Conservation (phyloP, 768 basidiomycete species). For the Phylloporus rhodoxanthus region DNA sequence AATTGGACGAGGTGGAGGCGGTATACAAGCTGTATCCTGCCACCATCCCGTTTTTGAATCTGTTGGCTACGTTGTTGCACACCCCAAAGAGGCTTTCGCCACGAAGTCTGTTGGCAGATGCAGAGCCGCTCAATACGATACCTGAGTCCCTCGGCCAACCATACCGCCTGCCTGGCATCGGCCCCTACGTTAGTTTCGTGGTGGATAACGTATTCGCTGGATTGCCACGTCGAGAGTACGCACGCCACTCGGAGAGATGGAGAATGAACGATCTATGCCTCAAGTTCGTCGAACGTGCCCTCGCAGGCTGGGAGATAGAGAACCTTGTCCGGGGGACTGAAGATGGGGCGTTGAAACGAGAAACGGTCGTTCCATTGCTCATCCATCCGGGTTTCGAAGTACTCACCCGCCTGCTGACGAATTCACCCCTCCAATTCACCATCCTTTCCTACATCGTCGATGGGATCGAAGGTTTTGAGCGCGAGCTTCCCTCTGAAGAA, state of each 20-base stretch:
- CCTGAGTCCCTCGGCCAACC: constrained; percentile 77
- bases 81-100: constrained; percentile 68
- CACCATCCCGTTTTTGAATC: constrained; percentile 80
- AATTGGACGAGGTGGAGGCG: constrained; percentile 84
- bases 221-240: constrained; percentile 69
- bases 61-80: constrained; percentile 79
- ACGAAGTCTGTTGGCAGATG: constrained; percentile 52
- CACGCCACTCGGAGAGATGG: constrained; percentile 75
- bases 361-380: constrained; percentile 50
- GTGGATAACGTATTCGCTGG: constrained; percentile 84
- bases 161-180: constrained; percentile 74
- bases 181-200: constrained; percentile 80
- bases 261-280: constrained; percentile 79
- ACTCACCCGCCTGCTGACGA: constrained; percentile 70
- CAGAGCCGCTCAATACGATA: constrained; percentile 63
- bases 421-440: constrained; percentile 62
- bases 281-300: constrained; percentile 75
- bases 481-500: constrained; percentile 61
- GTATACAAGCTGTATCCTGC: constrained; percentile 75
- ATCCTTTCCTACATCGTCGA: constrained; percentile 79
- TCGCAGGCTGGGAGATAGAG: constrained; percentile 79
- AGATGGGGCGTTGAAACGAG: constrained; percentile 45
- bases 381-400: constrained; percentile 86
- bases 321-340: constrained; percentile 56
- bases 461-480: constrained; percentile 72